These are phyloP conservation scores for Boletus edulis DNA, from an alignment of 768 basidiomycete species.

Conservation along the genomic window DNA sequence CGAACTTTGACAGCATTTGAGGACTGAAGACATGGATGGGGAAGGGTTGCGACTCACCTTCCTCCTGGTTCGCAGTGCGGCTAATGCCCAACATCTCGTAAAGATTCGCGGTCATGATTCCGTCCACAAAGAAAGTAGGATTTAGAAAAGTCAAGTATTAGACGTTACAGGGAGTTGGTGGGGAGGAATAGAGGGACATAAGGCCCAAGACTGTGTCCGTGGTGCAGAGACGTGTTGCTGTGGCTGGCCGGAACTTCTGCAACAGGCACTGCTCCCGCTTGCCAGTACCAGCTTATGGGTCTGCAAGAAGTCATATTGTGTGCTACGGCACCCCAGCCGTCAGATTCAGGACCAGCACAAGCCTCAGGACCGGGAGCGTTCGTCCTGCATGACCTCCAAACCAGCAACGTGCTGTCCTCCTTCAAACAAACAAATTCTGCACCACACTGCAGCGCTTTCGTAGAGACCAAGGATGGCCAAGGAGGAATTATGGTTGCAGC, in stretches of 20 bases:
- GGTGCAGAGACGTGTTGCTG: neutral
- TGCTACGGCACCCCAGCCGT: conserved; percentile 46
- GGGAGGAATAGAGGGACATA: neutral
- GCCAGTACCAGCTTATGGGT: conserved; percentile 35
- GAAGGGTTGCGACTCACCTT: conserved; percentile 47
- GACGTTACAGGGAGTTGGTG: neutral
- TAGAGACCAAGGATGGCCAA: conserved; percentile 64
- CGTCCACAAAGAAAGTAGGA: neutral
- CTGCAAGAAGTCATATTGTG: conserved; percentile 71
- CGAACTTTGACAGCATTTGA: conserved; percentile 47
- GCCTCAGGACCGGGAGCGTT: conserved; percentile 59
- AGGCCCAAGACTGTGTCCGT: neutral
- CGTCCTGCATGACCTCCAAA: conserved; percentile 78
- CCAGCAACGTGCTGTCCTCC: conserved; percentile 69
- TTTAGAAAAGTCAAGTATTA: neutral
- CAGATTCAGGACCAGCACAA: conserved; percentile 38
- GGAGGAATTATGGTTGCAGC: conserved; percentile 85
- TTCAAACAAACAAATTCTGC: conserved; percentile 83
- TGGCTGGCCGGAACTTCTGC: conserved; percentile 13
- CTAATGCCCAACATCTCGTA: conserved; percentile 62
- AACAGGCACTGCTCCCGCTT: neutral
- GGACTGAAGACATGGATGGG: neutral
- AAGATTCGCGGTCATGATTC: conserved; percentile 52
- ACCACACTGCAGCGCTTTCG: conserved; percentile 62
- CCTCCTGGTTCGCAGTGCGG: conserved; percentile 54